These are phyloP conservation scores for Anastatica hierochuntica DNA, from an alignment of 345 rosid species.

Conservation along the genomic window DNA sequence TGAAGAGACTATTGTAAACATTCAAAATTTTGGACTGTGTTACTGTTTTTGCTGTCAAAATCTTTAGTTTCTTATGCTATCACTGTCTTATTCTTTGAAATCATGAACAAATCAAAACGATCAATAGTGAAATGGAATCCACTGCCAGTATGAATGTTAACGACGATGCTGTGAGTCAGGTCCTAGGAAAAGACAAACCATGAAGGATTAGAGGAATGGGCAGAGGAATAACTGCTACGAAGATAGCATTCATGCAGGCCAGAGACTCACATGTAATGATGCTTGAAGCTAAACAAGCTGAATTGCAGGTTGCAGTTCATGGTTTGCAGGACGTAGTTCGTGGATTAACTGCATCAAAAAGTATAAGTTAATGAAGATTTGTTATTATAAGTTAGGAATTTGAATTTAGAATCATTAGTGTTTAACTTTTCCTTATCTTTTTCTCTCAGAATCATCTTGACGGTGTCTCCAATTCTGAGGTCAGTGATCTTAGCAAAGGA, in stretches of 20 bases:
- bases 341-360: no score
- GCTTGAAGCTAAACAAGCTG: neutral
- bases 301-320: neutral
- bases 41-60: no score
- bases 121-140: neutral
- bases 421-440: no score
- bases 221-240: neutral
- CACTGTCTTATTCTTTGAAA: neutral
- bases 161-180: neutral
- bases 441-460: no score
- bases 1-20: neutral
- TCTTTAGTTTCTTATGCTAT: neutral
- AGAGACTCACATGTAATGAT: neutral
- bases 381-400: no score
- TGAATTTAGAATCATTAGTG: no score
- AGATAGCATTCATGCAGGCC: neutral
- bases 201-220: neutral
- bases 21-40: neutral
- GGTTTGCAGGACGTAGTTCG: neutral
- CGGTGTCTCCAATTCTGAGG: no score
- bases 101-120: neutral
- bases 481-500: no score
- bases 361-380: no score
- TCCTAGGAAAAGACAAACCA: neutral
- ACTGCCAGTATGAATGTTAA: neutral